Evolutionary conservation across 495 filamentous ascomycete genomes (phyloP).

Genomic region (Aspergillus bridgeri): DNA sequence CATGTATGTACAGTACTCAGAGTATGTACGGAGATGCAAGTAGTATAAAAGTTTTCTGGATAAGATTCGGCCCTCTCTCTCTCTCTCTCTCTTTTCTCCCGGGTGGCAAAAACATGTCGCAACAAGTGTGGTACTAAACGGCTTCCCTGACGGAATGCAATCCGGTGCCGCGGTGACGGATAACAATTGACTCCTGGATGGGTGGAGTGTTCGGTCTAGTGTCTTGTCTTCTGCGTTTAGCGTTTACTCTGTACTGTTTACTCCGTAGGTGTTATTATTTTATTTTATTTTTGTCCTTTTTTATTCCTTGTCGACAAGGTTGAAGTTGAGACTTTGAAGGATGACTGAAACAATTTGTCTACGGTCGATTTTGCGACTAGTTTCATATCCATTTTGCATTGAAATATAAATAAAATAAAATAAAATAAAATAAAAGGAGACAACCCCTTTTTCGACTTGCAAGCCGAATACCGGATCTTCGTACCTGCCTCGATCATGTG

Average conservation of each 20-base stretch:
- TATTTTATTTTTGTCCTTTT: slow-evolving; percentile 14
- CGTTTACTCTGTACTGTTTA: too few species aligned
- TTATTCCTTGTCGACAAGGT: too few species aligned
- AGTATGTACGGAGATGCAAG: too few species aligned
- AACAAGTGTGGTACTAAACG: slow-evolving; percentile 1
- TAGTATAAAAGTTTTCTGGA: background rate
- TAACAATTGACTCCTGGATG: slow-evolving; percentile 23
- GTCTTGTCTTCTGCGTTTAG: too few species aligned
- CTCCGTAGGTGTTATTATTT: too few species aligned
- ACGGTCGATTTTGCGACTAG: too few species aligned
- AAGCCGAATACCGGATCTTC: slow-evolving; percentile 4
- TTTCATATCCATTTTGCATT: too few species aligned
- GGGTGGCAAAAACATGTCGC: slow-evolving; percentile 5
- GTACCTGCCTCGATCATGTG: slow-evolving; percentile 30
- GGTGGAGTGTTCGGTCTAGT: slow-evolving; percentile 14
- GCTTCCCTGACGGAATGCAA: slow-evolving; percentile 30
- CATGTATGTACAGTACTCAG: background rate
- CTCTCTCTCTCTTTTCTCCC: background rate
- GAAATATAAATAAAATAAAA: too few species aligned
- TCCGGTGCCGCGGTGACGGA: slow-evolving; percentile 43
- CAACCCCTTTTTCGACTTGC: slow-evolving; percentile 6
- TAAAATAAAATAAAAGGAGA: too few species aligned
- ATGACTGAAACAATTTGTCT: too few species aligned
- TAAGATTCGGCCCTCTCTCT: background rate
- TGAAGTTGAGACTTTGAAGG: too few species aligned